Base-by-base conservation (phyloP, 805 yeast species). In the Cyberlindnera saturnus region DNA sequence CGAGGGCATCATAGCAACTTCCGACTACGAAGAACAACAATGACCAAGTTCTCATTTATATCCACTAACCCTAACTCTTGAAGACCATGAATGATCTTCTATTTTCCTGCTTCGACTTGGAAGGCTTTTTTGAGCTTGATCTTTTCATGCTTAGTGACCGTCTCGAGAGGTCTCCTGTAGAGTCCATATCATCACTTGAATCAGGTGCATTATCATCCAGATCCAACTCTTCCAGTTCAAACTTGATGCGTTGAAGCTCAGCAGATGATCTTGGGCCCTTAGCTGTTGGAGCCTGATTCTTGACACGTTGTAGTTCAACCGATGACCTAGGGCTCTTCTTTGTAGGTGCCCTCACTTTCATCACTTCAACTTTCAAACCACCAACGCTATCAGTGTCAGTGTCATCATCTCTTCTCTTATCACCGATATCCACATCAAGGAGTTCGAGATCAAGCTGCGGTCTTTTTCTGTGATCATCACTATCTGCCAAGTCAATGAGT, bases 141-240 rank as follows among this genome's bases (percentile, higher is more conserved):
- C 52, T 43, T 39, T 42, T 52, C 33, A 46, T 15, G 20, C 51
- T 53, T 29, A 45, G 11, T 15, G 52, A 44, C 11, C 51, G 17
- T 42, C 60, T 45, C 16, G 51, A 41, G 10, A 31, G 39, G 14
- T 23, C 52, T 32, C n/a, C 32, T 4, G 10, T 31, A 38, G 20
- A 30, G 42, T 11, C 26, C 23, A 15, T 26, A 35, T 41, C 39
- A 17, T 32, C 44, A 6, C 28, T 23, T 23, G 28, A 23, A 6
- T 36, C 47, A 6, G 23, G 43, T 13, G 35, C 45, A 31, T 33
- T 36, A 14, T 48, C 49, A 15, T 44, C 42, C 9, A 55, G 37
- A 37, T 54, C 52, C 30, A 54, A 30, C 36, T 56, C 60, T 36
- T 54, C 48, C 18, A 53, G 20, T 35, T 46, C 44, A 36, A 56